A percentile compares a stretch with the other conserved stretches of the same genome.
These are phyloP conservation scores for Collariella sp. DNA, from an alignment of 495 filamentous ascomycete species.

Conservation along the genomic window DNA sequence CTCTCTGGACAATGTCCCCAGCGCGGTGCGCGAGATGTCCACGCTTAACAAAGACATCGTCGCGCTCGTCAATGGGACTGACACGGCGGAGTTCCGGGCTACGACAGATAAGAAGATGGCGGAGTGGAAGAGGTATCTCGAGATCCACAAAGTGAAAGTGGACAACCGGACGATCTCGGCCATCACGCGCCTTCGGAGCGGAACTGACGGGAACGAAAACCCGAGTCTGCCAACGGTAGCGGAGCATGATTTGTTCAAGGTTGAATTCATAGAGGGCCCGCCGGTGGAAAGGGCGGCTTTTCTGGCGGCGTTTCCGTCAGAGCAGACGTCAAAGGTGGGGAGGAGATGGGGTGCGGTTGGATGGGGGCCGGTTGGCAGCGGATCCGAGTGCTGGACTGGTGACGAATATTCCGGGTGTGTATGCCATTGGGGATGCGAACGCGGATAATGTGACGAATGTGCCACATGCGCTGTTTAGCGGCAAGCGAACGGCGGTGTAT, in stretches of 20 bases:
- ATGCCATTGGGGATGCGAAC: conserved; percentile 50
- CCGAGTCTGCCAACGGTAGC: conserved; percentile 29
- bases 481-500: conserved; percentile 48
- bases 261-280: conserved; percentile 44
- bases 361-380: conserved; percentile 39
- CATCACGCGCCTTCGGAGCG: conserved; percentile 41
- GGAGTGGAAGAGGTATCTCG: conserved; percentile 32
- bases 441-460: conserved; percentile 51
- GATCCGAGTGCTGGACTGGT: conserved; percentile 29
- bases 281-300: conserved; percentile 41
- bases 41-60: conserved; percentile 37
- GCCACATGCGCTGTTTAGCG: conserved; percentile 51
- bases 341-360: conserved; percentile 38
- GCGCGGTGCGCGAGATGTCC: conserved; percentile 40
- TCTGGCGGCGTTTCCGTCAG: conserved; percentile 41
- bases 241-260: conserved; percentile 43
- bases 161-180: conserved; percentile 46
- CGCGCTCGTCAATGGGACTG: conserved; percentile 49
- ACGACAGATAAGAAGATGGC: conserved; percentile 32
- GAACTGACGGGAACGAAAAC: conserved; percentile 29
- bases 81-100: conserved; percentile 34
- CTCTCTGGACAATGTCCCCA: conserved; percentile 34
- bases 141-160: conserved; percentile 40
- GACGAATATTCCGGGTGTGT: conserved; percentile 44
- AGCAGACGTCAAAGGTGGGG: conserved; percentile 33